Evolutionary conservation across 2,329 filamentous ascomycete genomes (phyloP), one percentile per base, ranked within the genome.

Genomic region (Fusarium sp.): DNA sequence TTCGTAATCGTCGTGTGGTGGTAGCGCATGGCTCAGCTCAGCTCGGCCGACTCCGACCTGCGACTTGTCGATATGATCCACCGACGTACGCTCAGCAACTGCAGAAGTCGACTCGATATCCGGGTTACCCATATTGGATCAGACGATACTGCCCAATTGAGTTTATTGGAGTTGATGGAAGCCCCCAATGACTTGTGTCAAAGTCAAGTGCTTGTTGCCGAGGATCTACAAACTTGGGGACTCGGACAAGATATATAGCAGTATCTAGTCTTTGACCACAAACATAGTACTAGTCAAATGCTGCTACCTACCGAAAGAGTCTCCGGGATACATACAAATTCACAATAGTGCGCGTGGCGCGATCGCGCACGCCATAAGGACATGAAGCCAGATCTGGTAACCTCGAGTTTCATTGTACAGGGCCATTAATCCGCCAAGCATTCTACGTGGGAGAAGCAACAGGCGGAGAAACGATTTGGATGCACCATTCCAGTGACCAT

Each of bases 21-120:
- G 72, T 2, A 77, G 37, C 18, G 73, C 61, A 6, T 71, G 57
- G 51, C 77, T 75, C 47, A 83, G 75, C 36, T 81, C 75, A 57
- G 80, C 74, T 20, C 81, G 79, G 11, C 81, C 81, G 54, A 82
- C 76, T 20, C 73, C 75, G 60, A 77, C 69, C 4, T 67, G 63
- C 15, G 49, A 42, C 58, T 76, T 76, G 60, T 62, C 57, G 53
- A 72, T 61, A 38, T 51, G 4, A 11, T 76, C 74, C 61, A 67
- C 67, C 59, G 57, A 76, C 52, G 59, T 57, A 42, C 53, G 77
- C 72, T 55, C 65, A 62, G 52, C 63, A 61, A 62, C 71, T 62
- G 63, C 71, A 62, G 66, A 70, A 42, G 60, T 71, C 18, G 76
- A 61, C 57, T 78, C 74, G 46, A 79, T 74, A 58, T 77, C 75